Evolutionary conservation across 208 protist genomes (phyloP).

Genomic region (Acanthamoeba lenticulata): DNA sequence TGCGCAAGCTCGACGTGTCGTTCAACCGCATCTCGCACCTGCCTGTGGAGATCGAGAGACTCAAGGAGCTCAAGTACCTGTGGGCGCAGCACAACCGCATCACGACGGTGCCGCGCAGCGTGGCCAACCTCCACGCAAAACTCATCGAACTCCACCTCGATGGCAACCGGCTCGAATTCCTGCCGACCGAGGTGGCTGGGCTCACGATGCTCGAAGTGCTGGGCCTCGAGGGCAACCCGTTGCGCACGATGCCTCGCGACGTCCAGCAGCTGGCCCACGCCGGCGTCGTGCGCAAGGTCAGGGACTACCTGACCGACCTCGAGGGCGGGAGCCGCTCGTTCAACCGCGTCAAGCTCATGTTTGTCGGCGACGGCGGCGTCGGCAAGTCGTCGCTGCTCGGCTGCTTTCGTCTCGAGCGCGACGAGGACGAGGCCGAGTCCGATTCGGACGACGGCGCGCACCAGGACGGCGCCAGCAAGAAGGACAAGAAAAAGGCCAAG

Average conservation of each 20-base stretch:
- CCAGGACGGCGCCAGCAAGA: not conserved
- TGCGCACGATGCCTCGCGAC: conserved; percentile 41
- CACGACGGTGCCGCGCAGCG: conserved; percentile 31
- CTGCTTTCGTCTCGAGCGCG: conserved; percentile 8
- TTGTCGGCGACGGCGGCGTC: conserved; percentile 65
- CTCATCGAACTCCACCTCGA: conserved; percentile 51
- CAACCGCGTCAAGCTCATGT: conserved; percentile 69
- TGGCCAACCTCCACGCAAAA: not conserved
- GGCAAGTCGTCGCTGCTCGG: conserved; percentile 51
- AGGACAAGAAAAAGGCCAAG: conserved; percentile 54
- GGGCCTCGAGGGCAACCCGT: conserved; percentile 44
- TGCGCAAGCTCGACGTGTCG: conserved; percentile 58
- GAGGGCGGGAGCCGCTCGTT: conserved; percentile 59
- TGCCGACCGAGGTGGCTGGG: conserved; percentile 20
- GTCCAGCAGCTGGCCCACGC: conserved; percentile 7
- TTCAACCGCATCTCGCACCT: conserved; percentile 52
- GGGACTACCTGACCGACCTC: conserved; percentile 17
- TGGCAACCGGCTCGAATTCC: conserved; percentile 32
- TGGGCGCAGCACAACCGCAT: conserved; percentile 59
- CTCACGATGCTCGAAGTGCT: conserved; percentile 13
- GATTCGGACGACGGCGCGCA: not conserved
- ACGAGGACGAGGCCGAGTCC: not conserved
- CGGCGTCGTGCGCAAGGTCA: conserved; percentile 37
- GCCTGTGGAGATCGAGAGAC: conserved; percentile 26
- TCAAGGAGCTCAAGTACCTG: conserved; percentile 66